phyloP scores from a whole-genome alignment of 768 basidiomycete species.

The Peribolospora kevripleyi region DNA sequence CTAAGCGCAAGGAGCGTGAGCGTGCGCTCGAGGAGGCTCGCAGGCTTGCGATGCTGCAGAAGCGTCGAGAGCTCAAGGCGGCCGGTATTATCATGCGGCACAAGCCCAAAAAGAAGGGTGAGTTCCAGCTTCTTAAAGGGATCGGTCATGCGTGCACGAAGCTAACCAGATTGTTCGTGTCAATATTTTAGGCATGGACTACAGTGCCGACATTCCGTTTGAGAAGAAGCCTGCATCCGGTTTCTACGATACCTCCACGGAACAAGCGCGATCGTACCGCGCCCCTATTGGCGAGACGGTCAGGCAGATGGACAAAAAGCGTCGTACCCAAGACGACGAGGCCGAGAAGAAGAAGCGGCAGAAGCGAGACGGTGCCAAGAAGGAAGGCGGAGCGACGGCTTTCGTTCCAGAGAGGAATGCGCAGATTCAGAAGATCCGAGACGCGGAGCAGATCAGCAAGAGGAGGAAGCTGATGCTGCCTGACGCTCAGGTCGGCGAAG shows the following conservation, averaged over 20 bases:
- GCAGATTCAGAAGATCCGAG: slow-evolving; percentile 91
- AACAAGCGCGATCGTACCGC: slow-evolving; percentile 59
- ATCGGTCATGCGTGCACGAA: no score
- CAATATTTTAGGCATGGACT: slow-evolving; percentile 26
- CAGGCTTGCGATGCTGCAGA: slow-evolving; percentile 78
- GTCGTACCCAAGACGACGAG: slow-evolving; percentile 80
- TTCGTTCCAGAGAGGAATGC: slow-evolving; percentile 93
- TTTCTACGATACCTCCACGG: slow-evolving; percentile 90
- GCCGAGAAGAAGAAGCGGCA: slow-evolving; percentile 77
- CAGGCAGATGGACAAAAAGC: slow-evolving; percentile 29
- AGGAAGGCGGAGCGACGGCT: slow-evolving; percentile 33
- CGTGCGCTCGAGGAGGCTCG: slow-evolving; percentile 91
- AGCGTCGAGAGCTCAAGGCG: slow-evolving; percentile 90
- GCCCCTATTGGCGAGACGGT: slow-evolving; percentile 28
- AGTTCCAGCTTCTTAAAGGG: slow-evolving; percentile 30
- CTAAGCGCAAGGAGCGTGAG: slow-evolving; percentile 92
- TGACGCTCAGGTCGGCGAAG: slow-evolving; percentile 73
- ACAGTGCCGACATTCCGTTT: slow-evolving; percentile 94
- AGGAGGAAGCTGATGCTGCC: slow-evolving; percentile 65
- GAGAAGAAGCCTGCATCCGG: slow-evolving; percentile 89
- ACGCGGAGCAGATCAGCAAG: slow-evolving; percentile 82
- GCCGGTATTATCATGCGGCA: slow-evolving; percentile 88
- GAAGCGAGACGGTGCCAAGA: slow-evolving; percentile 26
- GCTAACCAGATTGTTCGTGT: not conserved
- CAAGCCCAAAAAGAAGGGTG: slow-evolving; percentile 86